Evolutionary conservation across 2,329 filamentous ascomycete species (phyloP).

Genomic region (Pezizomycotina sp.): DNA sequence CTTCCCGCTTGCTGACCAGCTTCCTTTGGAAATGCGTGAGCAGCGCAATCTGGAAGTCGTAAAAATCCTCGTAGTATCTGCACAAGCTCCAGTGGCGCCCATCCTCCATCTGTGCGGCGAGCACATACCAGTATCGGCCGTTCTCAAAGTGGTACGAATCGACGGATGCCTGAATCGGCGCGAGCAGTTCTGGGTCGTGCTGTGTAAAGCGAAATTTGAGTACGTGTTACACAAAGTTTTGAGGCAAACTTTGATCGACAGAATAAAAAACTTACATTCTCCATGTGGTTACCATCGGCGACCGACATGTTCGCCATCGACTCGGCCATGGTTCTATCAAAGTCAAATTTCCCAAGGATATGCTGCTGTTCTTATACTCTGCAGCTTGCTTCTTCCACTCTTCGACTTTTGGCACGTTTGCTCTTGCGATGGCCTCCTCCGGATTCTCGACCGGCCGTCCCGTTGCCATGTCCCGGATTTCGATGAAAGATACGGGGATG

Average conservation of each 20-base stretch:
- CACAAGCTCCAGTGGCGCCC: conserved; percentile 84
- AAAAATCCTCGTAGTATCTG: conserved; percentile 95
- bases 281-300: conserved; percentile 31
- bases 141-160: conserved; percentile 90
- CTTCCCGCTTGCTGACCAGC: conserved; percentile 59
- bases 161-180: conserved; percentile 69
- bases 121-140: conserved; percentile 97
- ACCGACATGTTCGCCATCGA: conserved; percentile 27
- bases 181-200: conserved; percentile 36
- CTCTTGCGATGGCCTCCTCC: conserved; percentile 66
- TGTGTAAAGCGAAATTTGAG: conserved; percentile 12
- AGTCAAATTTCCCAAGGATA: conserved; percentile 79
- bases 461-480: conserved; percentile 85
- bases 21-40: conserved; percentile 78
- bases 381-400: conserved; percentile 99
- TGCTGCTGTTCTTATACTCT: conserved; percentile 98
- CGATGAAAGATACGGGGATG: conserved; percentile 91
- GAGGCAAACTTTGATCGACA: background rate
- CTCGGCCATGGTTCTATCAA: conserved; percentile 33
- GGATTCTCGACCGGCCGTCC: conserved; percentile 69
- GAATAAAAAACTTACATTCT: conserved; percentile 33
- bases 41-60: conserved; percentile 93
- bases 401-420: conserved; percentile 84
- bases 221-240: conserved; percentile 1
- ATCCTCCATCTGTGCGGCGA: conserved; percentile 80